Base-by-base conservation (phyloP, 1,284 basidiomycete genomes). In the Trichosporon inkin region DNA sequence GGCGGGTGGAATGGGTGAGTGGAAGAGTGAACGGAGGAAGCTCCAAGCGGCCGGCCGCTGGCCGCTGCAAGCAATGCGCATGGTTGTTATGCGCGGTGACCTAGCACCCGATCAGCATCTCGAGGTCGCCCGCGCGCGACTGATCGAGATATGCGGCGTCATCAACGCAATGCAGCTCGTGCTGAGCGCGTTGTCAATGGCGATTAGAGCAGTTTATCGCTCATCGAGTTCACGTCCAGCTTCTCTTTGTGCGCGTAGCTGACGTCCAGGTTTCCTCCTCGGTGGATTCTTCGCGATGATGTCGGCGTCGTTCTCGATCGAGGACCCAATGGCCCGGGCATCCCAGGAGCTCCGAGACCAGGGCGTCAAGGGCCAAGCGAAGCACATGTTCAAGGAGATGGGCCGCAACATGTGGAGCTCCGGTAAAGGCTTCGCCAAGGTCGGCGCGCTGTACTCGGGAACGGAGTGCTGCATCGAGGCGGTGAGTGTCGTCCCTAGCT, bases 231-330 rank as follows among this genome's bases (percentile, higher is more conserved):
- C 28, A 32, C 4, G 28, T 38, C 37, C 10, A 40, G n/a, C 37
- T 40, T 24, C 6, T 20, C 17, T 13, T 16, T 16, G 3, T 22
- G 1, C 19, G 13, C 1, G 34, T 19, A 2, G 36, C 56, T 63
- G 13, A 63, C 62, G 10, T 2, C 5, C 59, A 90, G 95, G 92
- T 61, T 87, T 98, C 71, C 93, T 84, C 11, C 83, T 98, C 53
- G 96, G 95, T 65, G 94, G 88, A 32, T 94, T 98, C 82, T 92
- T 99, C 80, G 91, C 92, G 1, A 83, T 99, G 63, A 95, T 99
- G 92, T 92, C 90, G 44, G 83, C 92, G 13, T 92, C 91, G 34
- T 95, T 99, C 73, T 88, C 89, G 24, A 93, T 96, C 71, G 95
- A 98, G 76, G 95, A 98, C 76, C 95, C 95, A 6, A 80, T 92